Conservation (phyloP, 305 asterid genomes). For the Solanum chacoense region DNA sequence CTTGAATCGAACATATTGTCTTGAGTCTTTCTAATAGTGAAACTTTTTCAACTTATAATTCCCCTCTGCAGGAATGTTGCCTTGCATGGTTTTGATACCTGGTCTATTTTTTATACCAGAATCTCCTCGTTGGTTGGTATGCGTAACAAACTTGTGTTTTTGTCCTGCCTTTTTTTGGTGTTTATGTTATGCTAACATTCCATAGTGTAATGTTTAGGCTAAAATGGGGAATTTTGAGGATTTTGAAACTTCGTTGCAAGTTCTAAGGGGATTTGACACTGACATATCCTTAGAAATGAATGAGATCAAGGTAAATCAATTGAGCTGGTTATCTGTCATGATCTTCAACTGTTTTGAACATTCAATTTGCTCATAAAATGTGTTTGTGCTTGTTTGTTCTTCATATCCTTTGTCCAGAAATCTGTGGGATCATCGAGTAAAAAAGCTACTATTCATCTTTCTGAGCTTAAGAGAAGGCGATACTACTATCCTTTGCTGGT, state of each 20-base stretch:
- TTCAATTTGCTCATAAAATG: neutral
- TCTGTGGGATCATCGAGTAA: slow-evolving; percentile 65
- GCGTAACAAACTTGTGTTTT: neutral
- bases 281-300: slow-evolving; percentile 63
- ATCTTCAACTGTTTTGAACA: neutral
- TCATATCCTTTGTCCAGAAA: slow-evolving; percentile 28
- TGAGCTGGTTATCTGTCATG: neutral
- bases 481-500: slow-evolving; percentile 81
- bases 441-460: slow-evolving; percentile 43
- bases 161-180: neutral
- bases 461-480: slow-evolving; percentile 64
- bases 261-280: slow-evolving; percentile 72
- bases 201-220: slow-evolving; percentile 31
- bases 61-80: slow-evolving; percentile 47
- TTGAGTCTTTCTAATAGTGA: neutral
- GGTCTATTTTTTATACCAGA: slow-evolving; percentile 43
- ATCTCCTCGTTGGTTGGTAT: slow-evolving; percentile 95
- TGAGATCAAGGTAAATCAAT: slow-evolving; percentile 62
- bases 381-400: neutral
- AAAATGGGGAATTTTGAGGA: slow-evolving; percentile 73
- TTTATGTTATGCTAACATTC: neutral
- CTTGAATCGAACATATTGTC: neutral
- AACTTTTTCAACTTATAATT: neutral
- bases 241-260: slow-evolving; percentile 82
- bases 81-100: slow-evolving; percentile 50